Base-by-base conservation (phyloP, 495 filamentous ascomycete species). In the Copromyces sp. region DNA sequence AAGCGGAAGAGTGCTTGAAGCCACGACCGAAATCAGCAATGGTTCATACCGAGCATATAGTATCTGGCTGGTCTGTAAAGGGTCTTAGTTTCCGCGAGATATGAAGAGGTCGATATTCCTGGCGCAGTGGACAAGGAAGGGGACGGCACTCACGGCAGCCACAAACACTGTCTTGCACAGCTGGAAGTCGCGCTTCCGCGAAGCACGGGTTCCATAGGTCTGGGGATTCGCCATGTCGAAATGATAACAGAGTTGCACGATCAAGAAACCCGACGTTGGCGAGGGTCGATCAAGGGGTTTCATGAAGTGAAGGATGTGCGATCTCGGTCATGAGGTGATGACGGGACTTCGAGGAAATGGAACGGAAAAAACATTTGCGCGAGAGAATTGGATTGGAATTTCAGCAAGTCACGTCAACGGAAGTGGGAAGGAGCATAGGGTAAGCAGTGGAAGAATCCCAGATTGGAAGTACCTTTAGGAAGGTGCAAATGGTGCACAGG, bases 41-140 rank as follows among this genome's bases (percentile, higher is more conserved):
- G 9, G 12, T 39, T 32, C 59, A 3, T 68, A 79, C 78, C 77
- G 75, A 37, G 74, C 72, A 45, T 74, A 78, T 6, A 79, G 59
- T 14, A 79, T 71, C 47, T 79, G 76, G 39, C 78, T 79, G 69
- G 76, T 47, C 77, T 73, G 8, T 68, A 42, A 68, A 71, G 41
- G 72, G 37, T 35, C 9, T 9, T 29, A 20, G 40, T 24, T 41
- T 39, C 7, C 5, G 12, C 6, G 4, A 20, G 4, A n/a, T 12
- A 17, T 45, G 4, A 39, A 32, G 39, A 47, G 39, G 14, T 65
- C 53, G 14, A 37, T 3, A 9, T 65, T 61, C 17, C 53, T 37
- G 53, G 29, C 53, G 53, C 29, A 65, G 29, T 16, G 53, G 53
- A 16, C 29, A 65, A 35, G 53, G 32, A 32, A 65, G 29, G 7